Percentiles rank a stretch among this genome's conserved stretches.
These are phyloP conservation scores for Penicillium concentricum DNA, from an alignment of 2,329 filamentous ascomycete genomes.

Conservation along the genomic window DNA sequence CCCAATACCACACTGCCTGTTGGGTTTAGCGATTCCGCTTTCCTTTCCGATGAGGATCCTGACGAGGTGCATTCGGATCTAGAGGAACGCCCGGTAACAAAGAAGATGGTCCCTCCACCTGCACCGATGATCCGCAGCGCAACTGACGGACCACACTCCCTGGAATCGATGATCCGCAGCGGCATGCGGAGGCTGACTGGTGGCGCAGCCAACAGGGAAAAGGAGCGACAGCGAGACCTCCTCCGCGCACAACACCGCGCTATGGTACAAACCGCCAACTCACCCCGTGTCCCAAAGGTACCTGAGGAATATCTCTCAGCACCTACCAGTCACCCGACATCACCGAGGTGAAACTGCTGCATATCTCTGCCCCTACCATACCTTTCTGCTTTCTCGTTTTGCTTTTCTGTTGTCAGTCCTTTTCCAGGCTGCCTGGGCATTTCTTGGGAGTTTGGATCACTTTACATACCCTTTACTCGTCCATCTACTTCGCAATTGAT, in stretches of 20 bases:
- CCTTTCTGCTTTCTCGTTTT: not conserved
- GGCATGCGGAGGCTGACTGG: slow-evolving; percentile 50
- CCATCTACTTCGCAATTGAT: slow-evolving; percentile 7
- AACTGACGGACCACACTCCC: slow-evolving; percentile 43
- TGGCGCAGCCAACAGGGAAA: slow-evolving; percentile 42
- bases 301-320: slow-evolving; percentile 48
- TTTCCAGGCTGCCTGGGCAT: slow-evolving; percentile 13
- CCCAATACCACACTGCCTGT: slow-evolving; percentile 48
- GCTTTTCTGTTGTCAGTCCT: slow-evolving; percentile 6
- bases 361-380: not conserved
- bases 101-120: slow-evolving; percentile 22
- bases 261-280: slow-evolving; percentile 38
- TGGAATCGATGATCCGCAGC: slow-evolving; percentile 47
- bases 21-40: slow-evolving; percentile 54
- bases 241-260: slow-evolving; percentile 46
- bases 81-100: slow-evolving; percentile 60
- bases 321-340: slow-evolving; percentile 36
- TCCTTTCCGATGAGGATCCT: slow-evolving; percentile 74
- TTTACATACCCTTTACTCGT: slow-evolving; percentile 13
- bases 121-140: slow-evolving; percentile 32
- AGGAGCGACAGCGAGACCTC: slow-evolving; percentile 46
- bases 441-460: slow-evolving; percentile 19
- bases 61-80: slow-evolving; percentile 80
- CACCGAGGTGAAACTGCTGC: slow-evolving; percentile 25
- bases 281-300: slow-evolving; percentile 49